These are phyloP conservation scores for Tuber microsphaerosporum DNA, from an alignment of 495 filamentous ascomycete species.

Conservation along the genomic window DNA sequence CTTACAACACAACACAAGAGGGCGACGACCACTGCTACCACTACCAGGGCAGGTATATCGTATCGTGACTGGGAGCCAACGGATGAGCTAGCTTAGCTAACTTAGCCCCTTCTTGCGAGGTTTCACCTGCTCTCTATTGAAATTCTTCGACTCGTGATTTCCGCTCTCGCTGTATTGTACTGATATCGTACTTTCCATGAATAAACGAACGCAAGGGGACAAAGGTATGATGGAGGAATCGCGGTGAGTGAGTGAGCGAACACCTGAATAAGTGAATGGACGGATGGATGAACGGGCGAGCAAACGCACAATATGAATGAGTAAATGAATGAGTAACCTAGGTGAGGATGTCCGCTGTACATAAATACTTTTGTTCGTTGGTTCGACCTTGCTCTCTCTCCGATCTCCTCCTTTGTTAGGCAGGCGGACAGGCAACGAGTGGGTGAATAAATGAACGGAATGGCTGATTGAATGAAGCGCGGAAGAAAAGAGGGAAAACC, in stretches of 20 bases:
- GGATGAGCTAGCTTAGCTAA: background rate
- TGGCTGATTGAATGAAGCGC: background rate
- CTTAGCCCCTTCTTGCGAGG: background rate
- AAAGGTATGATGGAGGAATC: background rate
- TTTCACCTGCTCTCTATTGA: background rate
- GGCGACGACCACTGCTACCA: background rate
- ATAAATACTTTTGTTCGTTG: background rate
- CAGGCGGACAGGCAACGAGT: background rate
- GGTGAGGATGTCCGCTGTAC: background rate
- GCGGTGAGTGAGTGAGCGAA: background rate
- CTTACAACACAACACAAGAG: background rate
- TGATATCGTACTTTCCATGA: conserved; percentile 1
- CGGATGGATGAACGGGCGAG: background rate
- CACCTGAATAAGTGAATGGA: background rate
- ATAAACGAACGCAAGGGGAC: background rate
- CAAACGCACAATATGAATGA: background rate
- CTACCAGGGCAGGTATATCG: background rate
- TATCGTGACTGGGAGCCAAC: background rate
- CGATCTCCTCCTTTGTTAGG: background rate
- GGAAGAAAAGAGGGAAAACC: background rate
- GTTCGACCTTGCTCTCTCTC: background rate
- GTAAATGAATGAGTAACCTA: background rate
- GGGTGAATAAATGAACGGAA: background rate
- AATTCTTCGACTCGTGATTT: conserved; percentile 2
- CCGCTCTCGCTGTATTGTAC: background rate